These are phyloP conservation scores for Lachnellula occidentalis DNA, from an alignment of 2,329 filamentous ascomycete genomes.

Conservation along the genomic window DNA sequence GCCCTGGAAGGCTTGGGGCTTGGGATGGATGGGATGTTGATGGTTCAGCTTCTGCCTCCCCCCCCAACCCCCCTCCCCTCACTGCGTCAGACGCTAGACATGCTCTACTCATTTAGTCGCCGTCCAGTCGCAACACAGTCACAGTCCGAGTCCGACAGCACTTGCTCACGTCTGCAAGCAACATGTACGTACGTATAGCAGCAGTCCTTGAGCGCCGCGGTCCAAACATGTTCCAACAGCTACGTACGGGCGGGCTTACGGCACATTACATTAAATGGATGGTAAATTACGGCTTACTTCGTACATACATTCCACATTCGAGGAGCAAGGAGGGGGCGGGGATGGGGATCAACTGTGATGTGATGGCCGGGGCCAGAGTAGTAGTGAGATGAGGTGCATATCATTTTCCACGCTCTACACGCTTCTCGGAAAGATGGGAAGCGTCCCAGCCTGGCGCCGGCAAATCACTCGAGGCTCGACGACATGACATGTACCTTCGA, in stretches of 20 bases:
- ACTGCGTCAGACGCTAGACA: constrained; percentile 4
- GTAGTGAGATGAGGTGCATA: neutral
- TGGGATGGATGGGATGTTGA: too few relatives aligned
- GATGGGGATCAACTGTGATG: neutral
- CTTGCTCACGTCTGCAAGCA: neutral
- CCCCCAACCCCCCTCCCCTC: neutral
- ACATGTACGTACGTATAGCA: neutral
- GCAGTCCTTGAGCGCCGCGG: neutral
- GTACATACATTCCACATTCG: neutral
- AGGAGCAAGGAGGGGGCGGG: neutral
- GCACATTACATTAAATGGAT: neutral
- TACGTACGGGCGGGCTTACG: too few relatives aligned
- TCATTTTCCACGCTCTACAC: neutral
- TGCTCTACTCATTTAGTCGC: constrained; percentile 6
- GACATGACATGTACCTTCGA: neutral
- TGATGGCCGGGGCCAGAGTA: neutral
- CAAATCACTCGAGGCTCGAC: neutral
- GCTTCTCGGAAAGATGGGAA: neutral
- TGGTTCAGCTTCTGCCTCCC: neutral
- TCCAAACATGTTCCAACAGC: neutral
- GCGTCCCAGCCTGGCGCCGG: neutral
- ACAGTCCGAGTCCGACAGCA: neutral
- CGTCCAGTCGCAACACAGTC: neutral
- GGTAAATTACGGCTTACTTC: too few relatives aligned
- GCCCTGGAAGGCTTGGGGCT: neutral